These are phyloP conservation scores for Monosporascus sp. DNA, from an alignment of 2,329 filamentous ascomycete species.

Conservation along the genomic window DNA sequence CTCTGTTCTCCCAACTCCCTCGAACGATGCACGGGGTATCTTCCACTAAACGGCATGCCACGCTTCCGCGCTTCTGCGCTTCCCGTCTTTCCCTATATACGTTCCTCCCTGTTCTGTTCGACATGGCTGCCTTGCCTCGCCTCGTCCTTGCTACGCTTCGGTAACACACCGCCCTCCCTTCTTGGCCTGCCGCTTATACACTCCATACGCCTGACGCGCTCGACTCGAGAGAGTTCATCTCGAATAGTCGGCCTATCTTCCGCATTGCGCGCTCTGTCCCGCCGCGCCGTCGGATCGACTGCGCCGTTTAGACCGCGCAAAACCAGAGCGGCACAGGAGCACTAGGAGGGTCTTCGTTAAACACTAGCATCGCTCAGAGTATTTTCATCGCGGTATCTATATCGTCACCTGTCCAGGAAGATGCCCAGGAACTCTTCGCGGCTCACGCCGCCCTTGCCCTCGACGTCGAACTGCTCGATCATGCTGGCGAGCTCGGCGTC, in stretches of 20 bases:
- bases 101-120: background rate
- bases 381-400: background rate
- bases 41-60: background rate
- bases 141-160: conserved; percentile 1
- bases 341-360: background rate
- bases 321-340: too few species aligned
- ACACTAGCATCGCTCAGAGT: background rate
- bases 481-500: conserved; percentile 91
- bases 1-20: background rate
- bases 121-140: conserved; percentile 13
- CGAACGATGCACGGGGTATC: background rate
- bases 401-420: conserved; percentile 28
- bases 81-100: background rate
- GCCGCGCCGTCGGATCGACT: background rate
- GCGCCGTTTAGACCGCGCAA: too few species aligned
- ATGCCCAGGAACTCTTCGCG: conserved; percentile 66
- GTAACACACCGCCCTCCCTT: background rate
- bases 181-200: conserved; percentile 16
- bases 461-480: conserved; percentile 97
- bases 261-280: background rate
- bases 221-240: background rate
- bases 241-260: background rate
- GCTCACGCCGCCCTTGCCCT: conserved; percentile 78
- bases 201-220: background rate
- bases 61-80: background rate